Evolutionary conservation across 2,329 filamentous ascomycete genomes (phyloP).

Genomic region (Aspergillus novofumigatus): DNA sequence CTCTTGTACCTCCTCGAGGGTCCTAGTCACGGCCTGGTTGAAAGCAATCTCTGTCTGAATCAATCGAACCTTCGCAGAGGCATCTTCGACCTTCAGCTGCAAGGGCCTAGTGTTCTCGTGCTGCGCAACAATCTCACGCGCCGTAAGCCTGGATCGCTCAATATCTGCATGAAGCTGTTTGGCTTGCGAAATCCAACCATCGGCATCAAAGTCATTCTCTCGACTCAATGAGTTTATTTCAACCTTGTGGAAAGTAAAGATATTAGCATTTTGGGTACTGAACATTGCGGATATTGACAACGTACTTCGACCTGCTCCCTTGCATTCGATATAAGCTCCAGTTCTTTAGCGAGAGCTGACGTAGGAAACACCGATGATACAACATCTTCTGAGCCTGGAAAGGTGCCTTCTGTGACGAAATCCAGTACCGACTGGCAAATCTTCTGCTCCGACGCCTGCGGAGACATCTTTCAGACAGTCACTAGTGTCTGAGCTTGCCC

Average conservation of each 20-base stretch:
- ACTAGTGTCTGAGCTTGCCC: background rate
- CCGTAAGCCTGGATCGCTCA: conserved; percentile 70
- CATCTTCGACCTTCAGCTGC: conserved; percentile 61
- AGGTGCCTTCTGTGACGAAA: conserved; percentile 56
- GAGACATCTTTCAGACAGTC: conserved; percentile 23
- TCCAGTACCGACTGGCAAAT: conserved; percentile 61
- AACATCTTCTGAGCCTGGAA: conserved; percentile 55
- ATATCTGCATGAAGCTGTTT: conserved; percentile 83
- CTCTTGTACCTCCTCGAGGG: conserved; percentile 49
- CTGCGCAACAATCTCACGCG: conserved; percentile 74
- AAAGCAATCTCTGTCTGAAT: conserved; percentile 58
- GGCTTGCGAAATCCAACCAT: conserved; percentile 80
- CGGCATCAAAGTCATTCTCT: conserved; percentile 72
- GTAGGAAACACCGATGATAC: conserved; percentile 50
- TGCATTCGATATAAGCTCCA: conserved; percentile 49
- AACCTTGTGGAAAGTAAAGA: conserved; percentile 41
- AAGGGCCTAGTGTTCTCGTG: conserved; percentile 66
- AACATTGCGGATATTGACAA: background rate
- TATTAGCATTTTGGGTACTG: conserved; percentile 8
- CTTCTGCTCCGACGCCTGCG: conserved; percentile 36
- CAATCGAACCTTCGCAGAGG: conserved; percentile 51
- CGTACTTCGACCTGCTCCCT: conserved; percentile 52
- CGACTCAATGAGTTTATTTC: conserved; percentile 74
- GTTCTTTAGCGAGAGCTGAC: conserved; percentile 46
- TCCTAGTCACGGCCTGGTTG: conserved; percentile 50